A percentile compares a stretch with the other conserved stretches of the same genome.
Evolutionary conservation across 2,329 filamentous ascomycete species (phyloP).

Genomic region (Trichoderma atrobrunneum): DNA sequence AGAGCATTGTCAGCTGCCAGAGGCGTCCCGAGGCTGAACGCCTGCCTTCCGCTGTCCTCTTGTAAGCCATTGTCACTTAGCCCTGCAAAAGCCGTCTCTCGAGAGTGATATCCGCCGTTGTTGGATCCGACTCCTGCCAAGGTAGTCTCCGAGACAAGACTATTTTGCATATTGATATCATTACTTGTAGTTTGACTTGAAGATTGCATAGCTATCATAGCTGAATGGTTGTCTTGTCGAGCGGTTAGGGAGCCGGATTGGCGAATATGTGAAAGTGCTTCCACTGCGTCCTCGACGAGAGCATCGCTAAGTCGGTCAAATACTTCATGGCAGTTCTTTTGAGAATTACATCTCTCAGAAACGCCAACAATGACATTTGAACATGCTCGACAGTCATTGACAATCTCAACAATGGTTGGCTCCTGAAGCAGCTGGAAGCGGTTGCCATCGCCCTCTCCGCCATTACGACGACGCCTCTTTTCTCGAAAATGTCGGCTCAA

Average conservation of each 20-base stretch:
- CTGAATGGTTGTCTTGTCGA: neutral
- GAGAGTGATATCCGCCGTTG: neutral
- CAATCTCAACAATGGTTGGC: conserved; percentile 41
- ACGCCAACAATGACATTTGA: conserved; percentile 45
- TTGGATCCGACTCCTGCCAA: neutral
- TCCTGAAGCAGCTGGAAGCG: conserved; percentile 28
- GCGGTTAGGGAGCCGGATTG: neutral
- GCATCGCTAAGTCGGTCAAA: conserved; percentile 44
- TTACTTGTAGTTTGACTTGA: neutral
- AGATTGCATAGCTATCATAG: neutral
- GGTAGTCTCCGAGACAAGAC: neutral
- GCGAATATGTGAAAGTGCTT: conserved; percentile 22
- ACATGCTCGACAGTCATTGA: conserved; percentile 42
- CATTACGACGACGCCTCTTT: neutral
- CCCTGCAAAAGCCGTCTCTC: neutral
- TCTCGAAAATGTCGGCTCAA: conserved; percentile 26
- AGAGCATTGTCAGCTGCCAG: conserved; percentile 22
- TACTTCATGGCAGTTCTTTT: conserved; percentile 41
- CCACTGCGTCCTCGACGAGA: conserved; percentile 40
- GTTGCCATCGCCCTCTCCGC: neutral
- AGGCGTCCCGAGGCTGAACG: conserved; percentile 38
- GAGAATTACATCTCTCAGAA: conserved; percentile 41
- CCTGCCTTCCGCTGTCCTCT: conserved; percentile 11
- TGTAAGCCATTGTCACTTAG: neutral
- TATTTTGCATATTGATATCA: neutral